A percentile compares a stretch with the other conserved stretches of the same genome.
phyloP scores from a whole-genome alignment of 108 stramenopile species.

The Discostella stelligeroides region DNA sequence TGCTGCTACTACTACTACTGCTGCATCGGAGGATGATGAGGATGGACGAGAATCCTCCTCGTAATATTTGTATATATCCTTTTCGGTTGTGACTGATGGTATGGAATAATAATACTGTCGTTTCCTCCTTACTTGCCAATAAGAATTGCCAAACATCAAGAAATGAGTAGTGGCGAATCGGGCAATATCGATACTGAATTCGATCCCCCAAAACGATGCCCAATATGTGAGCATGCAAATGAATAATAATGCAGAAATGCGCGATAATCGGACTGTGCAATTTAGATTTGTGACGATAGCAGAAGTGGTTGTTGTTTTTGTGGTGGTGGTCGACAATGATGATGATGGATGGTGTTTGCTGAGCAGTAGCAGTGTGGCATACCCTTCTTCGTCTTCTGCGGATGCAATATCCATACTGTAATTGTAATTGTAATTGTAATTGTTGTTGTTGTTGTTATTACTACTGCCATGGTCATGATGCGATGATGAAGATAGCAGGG shows the following conservation, averaged over 20 bases:
- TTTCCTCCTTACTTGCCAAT: not conserved
- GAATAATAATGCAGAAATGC: not conserved
- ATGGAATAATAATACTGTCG: not conserved
- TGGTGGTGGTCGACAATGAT: too few species aligned
- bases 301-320: not conserved
- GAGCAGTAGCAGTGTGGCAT: not conserved
- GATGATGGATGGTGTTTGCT: not conserved
- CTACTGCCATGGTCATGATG: not conserved
- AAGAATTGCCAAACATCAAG: constrained; percentile 1
- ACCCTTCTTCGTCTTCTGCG: not conserved
- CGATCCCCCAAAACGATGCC: constrained; percentile 13
- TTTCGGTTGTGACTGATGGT: too few species aligned
- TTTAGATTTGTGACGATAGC: not conserved
- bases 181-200: constrained; percentile 13
- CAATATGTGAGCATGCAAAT: constrained; percentile 6
- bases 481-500: too few species aligned
- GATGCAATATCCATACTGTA: not conserved
- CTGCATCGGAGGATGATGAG: too few species aligned
- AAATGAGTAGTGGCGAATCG: not conserved
- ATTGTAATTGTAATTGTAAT: too few species aligned
- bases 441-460: too few species aligned
- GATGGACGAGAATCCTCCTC: too few species aligned
- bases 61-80: too few species aligned
- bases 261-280: not conserved
- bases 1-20: too few species aligned